Percentiles rank a stretch among this genome's conserved stretches.
Conservation (phyloP, 2,329 filamentous ascomycete genomes). For the Aspergillus brasiliensis region DNA sequence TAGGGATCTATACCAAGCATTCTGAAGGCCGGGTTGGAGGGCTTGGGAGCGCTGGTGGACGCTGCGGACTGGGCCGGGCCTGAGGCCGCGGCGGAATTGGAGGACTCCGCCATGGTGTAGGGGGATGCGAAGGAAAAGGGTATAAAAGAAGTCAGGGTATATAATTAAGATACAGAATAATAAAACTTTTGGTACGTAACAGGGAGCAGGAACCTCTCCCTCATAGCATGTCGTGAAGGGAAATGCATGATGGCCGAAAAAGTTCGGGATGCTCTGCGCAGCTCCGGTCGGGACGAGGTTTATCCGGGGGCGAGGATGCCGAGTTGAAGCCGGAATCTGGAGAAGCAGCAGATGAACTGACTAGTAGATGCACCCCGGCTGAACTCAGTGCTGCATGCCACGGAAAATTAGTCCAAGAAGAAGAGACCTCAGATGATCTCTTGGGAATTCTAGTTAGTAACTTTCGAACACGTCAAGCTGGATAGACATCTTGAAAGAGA, state of each 20-base stretch:
- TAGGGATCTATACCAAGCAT: slow-evolving; percentile 60
- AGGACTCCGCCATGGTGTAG: slow-evolving; percentile 39
- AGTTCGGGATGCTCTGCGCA: slow-evolving; percentile 11
- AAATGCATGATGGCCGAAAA: slow-evolving; percentile 5
- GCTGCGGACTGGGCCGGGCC: slow-evolving; percentile 39
- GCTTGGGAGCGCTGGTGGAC: slow-evolving; percentile 31
- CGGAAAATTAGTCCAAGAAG: background rate
- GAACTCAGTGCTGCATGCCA: background rate
- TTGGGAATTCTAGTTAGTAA: background rate
- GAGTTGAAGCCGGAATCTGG: background rate
- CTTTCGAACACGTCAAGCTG: background rate
- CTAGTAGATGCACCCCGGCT: background rate
- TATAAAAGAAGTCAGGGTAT: background rate
- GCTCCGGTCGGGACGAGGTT: slow-evolving; percentile 12
- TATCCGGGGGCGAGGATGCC: slow-evolving; percentile 7
- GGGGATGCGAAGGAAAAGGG: too few relatives aligned
- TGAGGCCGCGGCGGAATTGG: slow-evolving; percentile 37
- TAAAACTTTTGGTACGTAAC: background rate
- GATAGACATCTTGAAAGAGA: too few relatives aligned
- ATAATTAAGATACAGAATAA: background rate
- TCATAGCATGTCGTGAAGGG: background rate
- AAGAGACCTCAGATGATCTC: background rate
- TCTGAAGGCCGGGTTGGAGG: slow-evolving; percentile 70
- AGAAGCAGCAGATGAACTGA: background rate
- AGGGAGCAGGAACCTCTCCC: background rate